phyloP scores from a whole-genome alignment of 2,329 filamentous ascomycete species.

The Metarhizium album region DNA sequence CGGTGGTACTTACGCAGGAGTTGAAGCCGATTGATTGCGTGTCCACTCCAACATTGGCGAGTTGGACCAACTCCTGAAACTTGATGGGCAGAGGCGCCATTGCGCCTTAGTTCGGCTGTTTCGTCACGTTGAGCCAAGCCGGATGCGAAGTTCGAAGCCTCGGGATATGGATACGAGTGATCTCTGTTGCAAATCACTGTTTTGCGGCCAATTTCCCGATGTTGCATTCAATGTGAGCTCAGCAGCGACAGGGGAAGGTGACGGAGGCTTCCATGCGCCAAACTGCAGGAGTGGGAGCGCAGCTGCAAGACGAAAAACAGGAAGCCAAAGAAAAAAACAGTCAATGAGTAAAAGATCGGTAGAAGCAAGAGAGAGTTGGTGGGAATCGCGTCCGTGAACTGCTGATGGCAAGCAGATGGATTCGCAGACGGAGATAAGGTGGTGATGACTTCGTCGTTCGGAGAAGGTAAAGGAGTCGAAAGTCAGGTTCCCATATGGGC shows the following conservation, averaged over 20 bases:
- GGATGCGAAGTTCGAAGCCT: neutral
- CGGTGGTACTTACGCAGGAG: slow-evolving; percentile 48
- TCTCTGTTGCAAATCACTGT: slow-evolving; percentile 14
- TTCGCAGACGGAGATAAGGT: slow-evolving; percentile 10
- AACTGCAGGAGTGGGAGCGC: slow-evolving; percentile 15
- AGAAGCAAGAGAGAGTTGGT: slow-evolving; percentile 10
- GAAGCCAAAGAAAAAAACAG: slow-evolving; percentile 10
- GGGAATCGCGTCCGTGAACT: slow-evolving; percentile 13
- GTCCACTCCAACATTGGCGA: slow-evolving; percentile 37
- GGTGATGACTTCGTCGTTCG: slow-evolving; percentile 9
- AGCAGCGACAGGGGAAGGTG: slow-evolving; percentile 14
- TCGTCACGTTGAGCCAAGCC: slow-evolving; percentile 15
- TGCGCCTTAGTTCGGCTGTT: slow-evolving; percentile 20
- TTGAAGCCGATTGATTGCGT: slow-evolving; percentile 60
- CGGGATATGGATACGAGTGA: slow-evolving; percentile 10
- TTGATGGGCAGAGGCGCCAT: slow-evolving; percentile 76
- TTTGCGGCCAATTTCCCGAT: slow-evolving; percentile 8
- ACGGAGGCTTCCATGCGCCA: slow-evolving; percentile 29
- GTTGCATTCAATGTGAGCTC: slow-evolving; percentile 8
- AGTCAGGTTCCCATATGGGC: slow-evolving; percentile 18
- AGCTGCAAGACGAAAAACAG: slow-evolving; percentile 1
- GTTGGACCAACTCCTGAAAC: slow-evolving; percentile 82
- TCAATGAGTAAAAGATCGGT: slow-evolving; percentile 11
- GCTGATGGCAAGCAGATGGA: slow-evolving; percentile 17
- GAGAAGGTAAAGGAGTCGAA: slow-evolving; percentile 9